Percentiles rank a stretch among this genome's conserved stretches.
phyloP scores from a whole-genome alignment of 805 yeast species.

The Starmerella stigmatis region DNA sequence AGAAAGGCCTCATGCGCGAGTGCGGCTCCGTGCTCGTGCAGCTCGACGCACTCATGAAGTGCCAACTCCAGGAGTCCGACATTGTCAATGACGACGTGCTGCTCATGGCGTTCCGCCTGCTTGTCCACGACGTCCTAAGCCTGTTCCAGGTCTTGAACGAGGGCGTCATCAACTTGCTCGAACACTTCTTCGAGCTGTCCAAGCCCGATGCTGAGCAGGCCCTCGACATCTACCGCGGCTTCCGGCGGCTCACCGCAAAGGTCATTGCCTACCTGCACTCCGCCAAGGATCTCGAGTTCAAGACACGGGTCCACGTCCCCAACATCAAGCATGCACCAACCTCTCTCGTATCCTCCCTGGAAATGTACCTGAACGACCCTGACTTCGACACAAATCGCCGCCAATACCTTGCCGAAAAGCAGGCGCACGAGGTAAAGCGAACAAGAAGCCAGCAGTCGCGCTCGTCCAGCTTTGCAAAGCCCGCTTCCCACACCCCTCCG shows the following conservation, averaged over 20 bases:
- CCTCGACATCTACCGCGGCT: conserved; percentile 67
- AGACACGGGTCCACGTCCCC: conserved; percentile 85
- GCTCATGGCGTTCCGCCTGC: conserved; percentile 71
- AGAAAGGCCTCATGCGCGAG: conserved; percentile 72
- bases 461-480: background rate
- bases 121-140: conserved; percentile 80
- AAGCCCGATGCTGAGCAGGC: conserved; percentile 79
- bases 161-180: conserved; percentile 87
- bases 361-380: conserved; percentile 80
- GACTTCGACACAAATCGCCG: conserved; percentile 69
- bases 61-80: conserved; percentile 68
- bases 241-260: conserved; percentile 74
- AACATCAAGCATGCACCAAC: conserved; percentile 97
- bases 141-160: conserved; percentile 86
- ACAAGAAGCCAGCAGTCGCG: conserved; percentile 8
- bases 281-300: conserved; percentile 78
- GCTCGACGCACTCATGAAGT: conserved; percentile 61
- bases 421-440: conserved; percentile 29
- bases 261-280: conserved; percentile 80
- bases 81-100: conserved; percentile 69
- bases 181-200: conserved; percentile 90
- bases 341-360: conserved; percentile 72
- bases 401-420: conserved; percentile 64
- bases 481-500: background rate
- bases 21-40: conserved; percentile 77